phyloP scores from a whole-genome alignment of 2,329 filamentous ascomycete genomes.

The Diaporthe velutina region DNA sequence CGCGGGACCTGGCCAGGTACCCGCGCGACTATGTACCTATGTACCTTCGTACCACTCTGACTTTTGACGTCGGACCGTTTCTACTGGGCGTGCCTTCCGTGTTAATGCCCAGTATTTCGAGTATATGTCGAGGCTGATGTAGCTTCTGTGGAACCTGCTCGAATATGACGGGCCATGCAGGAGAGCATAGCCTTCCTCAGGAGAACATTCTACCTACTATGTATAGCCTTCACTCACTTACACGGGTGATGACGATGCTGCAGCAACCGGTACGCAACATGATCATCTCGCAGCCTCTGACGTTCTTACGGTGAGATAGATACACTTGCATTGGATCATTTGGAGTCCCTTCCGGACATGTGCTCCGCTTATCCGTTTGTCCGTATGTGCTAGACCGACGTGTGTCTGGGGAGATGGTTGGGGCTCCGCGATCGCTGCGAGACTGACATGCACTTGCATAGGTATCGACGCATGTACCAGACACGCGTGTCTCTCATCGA shows the following conservation, averaged over 20 bases:
- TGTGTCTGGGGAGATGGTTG: conserved; percentile 5
- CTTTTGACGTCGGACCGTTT: conserved; percentile 30
- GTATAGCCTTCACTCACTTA: neutral
- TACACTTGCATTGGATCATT: neutral
- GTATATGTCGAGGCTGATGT: neutral
- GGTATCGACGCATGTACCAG: conserved; percentile 16
- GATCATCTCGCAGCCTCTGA: neutral
- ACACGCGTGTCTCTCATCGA: conserved; percentile 8
- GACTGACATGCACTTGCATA: conserved; percentile 23
- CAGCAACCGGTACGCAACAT: neutral
- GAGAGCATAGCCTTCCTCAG: conserved; percentile 12
- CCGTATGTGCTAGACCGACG: neutral
- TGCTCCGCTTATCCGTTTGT: conserved; percentile 2
- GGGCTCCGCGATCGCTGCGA: conserved; percentile 18
- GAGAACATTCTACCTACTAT: neutral
- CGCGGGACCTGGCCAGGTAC: conserved; percentile 17
- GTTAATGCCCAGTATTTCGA: neutral
- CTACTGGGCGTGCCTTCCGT: neutral
- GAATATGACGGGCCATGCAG: neutral
- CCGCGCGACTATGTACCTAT: neutral
- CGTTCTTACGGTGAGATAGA: neutral
- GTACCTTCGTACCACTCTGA: conserved; percentile 1
- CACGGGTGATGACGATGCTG: neutral
- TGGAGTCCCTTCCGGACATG: neutral
- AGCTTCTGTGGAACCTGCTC: conserved; percentile 18